Conservation (phyloP, 2,329 filamentous ascomycete species). For the Cryphonectria naterciae region DNA sequence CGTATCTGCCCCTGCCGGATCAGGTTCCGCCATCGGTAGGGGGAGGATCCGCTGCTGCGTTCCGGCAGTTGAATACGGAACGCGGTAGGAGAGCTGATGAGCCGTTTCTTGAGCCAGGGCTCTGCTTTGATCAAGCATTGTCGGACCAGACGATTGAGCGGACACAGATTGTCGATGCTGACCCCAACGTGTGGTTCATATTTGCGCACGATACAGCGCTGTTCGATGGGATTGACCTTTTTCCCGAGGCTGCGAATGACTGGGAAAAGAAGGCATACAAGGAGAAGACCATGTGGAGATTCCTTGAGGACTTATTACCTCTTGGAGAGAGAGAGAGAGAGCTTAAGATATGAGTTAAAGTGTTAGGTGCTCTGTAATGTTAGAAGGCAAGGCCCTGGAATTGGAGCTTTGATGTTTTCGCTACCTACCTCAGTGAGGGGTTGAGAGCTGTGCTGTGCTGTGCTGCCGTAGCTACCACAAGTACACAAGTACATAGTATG, state of each 20-base stretch:
- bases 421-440: not conserved
- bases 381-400: too few species aligned
- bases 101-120: conserved; percentile 12
- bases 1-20: conserved; percentile 28
- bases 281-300: conserved; percentile 30
- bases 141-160: conserved; percentile 28
- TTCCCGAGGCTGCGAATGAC: conserved; percentile 28
- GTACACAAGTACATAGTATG: too few species aligned
- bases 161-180: conserved; percentile 30
- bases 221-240: conserved; percentile 27
- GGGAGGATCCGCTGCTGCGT: conserved; percentile 3
- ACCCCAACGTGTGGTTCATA: conserved; percentile 29
- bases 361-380: too few species aligned
- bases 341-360: not conserved
- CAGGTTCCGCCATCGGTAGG: conserved; percentile 11
- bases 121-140: conserved; percentile 1
- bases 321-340: not conserved
- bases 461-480: too few species aligned
- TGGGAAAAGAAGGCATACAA: conserved; percentile 29
- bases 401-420: not conserved
- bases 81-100: conserved; percentile 25
- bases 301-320: conserved; percentile 28
- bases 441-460: not conserved
- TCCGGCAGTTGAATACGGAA: conserved; percentile 21
- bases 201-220: conserved; percentile 31